Evolutionary conservation across 257 asterid species (phyloP).

Genomic region (Solanum neorickii): DNA sequence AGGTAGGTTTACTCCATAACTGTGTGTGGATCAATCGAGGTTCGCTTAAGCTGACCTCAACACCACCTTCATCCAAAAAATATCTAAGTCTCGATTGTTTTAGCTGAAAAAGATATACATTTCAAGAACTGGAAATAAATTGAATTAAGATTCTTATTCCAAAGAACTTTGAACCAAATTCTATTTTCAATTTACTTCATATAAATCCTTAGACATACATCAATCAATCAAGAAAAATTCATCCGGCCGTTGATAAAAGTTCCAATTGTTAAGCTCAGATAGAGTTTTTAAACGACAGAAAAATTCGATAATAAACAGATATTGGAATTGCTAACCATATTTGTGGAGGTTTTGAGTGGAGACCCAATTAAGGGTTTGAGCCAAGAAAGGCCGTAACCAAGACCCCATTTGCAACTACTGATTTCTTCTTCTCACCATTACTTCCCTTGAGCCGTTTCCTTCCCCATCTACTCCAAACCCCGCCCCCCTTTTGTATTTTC

Average conservation of each 20-base stretch:
- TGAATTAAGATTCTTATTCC: background rate
- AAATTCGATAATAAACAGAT: background rate
- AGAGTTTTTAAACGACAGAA: background rate
- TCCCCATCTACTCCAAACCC: background rate
- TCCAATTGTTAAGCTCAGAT: background rate
- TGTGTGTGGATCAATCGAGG: background rate
- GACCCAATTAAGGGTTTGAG: slow-evolving; percentile 26
- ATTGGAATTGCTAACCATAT: slow-evolving; percentile 27
- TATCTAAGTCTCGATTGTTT: background rate
- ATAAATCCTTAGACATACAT: background rate
- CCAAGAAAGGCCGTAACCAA: slow-evolving; percentile 34
- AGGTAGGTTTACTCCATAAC: background rate
- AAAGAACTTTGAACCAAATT: background rate
- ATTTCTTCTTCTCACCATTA: background rate
- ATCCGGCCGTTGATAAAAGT: background rate
- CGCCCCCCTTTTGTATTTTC: background rate
- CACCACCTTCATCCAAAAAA: background rate
- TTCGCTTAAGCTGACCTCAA: background rate
- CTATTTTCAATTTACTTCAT: background rate
- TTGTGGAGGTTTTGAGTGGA: slow-evolving; percentile 34
- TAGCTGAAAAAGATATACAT: background rate
- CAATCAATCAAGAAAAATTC: background rate
- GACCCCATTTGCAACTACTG: slow-evolving; percentile 23
- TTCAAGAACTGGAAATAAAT: background rate
- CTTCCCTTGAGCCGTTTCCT: background rate